A percentile compares a stretch with the other conserved stretches of the same genome.
Conservation (phyloP, 2,329 filamentous ascomycete species). For the Clonostachys rosea region DNA sequence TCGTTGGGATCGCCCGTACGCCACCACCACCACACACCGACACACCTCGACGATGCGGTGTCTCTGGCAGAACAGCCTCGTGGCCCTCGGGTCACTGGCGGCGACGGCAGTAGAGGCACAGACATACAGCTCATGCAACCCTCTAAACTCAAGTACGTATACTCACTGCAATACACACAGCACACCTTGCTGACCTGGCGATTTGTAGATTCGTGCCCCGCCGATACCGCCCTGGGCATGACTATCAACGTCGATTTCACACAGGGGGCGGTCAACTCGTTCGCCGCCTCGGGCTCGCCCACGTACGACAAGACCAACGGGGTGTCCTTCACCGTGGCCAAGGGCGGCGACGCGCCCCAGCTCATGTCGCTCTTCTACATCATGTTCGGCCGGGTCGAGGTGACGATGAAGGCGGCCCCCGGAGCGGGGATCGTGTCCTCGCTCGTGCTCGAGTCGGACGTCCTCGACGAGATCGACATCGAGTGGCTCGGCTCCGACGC, state of each 20-base stretch:
- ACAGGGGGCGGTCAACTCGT: slow-evolving; percentile 72
- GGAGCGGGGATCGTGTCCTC: slow-evolving; percentile 92
- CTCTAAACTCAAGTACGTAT: slow-evolving; percentile 23
- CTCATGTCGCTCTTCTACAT: slow-evolving; percentile 93
- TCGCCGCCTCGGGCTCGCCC: slow-evolving; percentile 64
- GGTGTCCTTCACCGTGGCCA: slow-evolving; percentile 72
- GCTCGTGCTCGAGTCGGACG: slow-evolving; percentile 84
- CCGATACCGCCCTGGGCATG: slow-evolving; percentile 77
- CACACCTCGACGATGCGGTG: neutral
- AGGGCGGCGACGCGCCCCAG: slow-evolving; percentile 79
- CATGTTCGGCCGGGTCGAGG: slow-evolving; percentile 93
- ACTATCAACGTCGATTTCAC: slow-evolving; percentile 83
- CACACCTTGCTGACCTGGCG: too few relatives aligned
- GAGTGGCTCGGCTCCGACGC: slow-evolving; percentile 85
- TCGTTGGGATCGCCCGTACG: neutral
- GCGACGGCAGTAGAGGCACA: slow-evolving; percentile 21
- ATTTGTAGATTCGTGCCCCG: slow-evolving; percentile 47
- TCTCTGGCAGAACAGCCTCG: neutral
- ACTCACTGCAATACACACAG: neutral
- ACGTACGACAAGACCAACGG: slow-evolving; percentile 69
- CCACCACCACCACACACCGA: neutral
- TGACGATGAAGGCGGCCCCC: slow-evolving; percentile 79
- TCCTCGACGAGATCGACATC: slow-evolving; percentile 93
- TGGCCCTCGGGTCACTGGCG: slow-evolving; percentile 11
- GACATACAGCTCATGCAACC: slow-evolving; percentile 34